Base-by-base conservation (phyloP, 2,329 filamentous ascomycete species). In the Zymoseptoria ardabiliae region DNA sequence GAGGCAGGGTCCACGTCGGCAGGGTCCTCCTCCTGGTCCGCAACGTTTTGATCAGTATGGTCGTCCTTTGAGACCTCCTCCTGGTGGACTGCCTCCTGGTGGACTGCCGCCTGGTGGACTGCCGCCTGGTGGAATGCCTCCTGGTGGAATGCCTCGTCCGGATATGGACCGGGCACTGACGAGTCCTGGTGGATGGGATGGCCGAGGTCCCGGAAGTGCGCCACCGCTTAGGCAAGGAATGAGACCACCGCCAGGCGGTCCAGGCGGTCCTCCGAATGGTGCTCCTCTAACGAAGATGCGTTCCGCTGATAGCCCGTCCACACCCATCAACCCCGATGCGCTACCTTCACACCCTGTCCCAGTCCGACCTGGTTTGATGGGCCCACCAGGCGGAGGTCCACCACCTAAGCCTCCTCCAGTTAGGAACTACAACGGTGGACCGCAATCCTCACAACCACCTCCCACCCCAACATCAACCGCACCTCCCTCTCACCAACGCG, bases 301-400 rank as follows among this genome's bases (percentile, higher is more conserved):
- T 11, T 67, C 65, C 49, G 61, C 63, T 13, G 20, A 21, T 5
- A 21, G 13, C 4, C 62, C 62, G 3, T 63, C 64, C 8, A 60
- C 59, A 22, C 53, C 61, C 21, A 74, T 71, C 57, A 81, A 82
- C 53, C 80, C 82, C 2, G 82, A 85, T 70, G 74, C 80, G 8
- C 74, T 84, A 13, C 81, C 82, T 28, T 74, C 79, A 52, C 82
- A 85, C 64, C 83, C 82, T 23, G 73, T 63, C 5, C 82, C 83
- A 8, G 78, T 84, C 51, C 76, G 83, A 23, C 76, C 79, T 6
- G 82, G 82, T 1, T 70, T 75, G 10, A 63, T 60, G 49, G 70
- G 73, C 58, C 68, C 69, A 23, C 54, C 68, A 30, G 54, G 56
- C 4, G 35, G 53, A 21, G 9, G 53, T 61, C 74, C 75, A 60